Base-by-base conservation (phyloP, 2,329 filamentous ascomycete species). In the Leptographium lundbergii region DNA sequence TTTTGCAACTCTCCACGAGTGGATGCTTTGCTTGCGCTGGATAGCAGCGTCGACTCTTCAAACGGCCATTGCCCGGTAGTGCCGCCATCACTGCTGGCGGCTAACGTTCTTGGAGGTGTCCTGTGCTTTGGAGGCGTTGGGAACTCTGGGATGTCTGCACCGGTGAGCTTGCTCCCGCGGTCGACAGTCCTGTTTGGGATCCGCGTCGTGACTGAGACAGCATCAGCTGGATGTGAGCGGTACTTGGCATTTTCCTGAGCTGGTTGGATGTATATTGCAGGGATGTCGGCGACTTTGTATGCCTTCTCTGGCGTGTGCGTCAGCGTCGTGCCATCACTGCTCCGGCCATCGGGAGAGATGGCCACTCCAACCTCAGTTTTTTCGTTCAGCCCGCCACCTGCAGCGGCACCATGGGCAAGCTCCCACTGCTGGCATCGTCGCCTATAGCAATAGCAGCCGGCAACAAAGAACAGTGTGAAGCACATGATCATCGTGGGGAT, bases 401-500 rank as follows among this genome's bases (percentile, higher is more conserved):
- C n/a, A n/a, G 63, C 66, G 32, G 66, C 25, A 6, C 60, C 45
- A 50, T 63, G 17, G 61, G 61, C 25, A 58, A 48, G 32, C 57
- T 48, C 61, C 50, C 65, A 63, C 14, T 63, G 65, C 27, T 67
- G 64, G 17, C 63, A 64, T 34, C 67, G 65, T n/a, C 66, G 65
- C 45, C 67, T 66, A 11, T 65, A 69, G 58, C 66, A 69, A 32
- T 69, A 62, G 54, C 63, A 65, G 52, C 36, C 50, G 0, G 60
- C 57, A 2, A 70, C 64, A 22, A 71, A 62, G 10, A 71, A 61
- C 5, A 73, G 61, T 0, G 70, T 62, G 13, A 74, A 59, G 24
- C 70, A 65, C 1, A 77, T 62, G 17, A 78, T 63, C 2, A 75
- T 60, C 22, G 74, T 66, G 0, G 76, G 76, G 3, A 79, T 67